phyloP scores from a whole-genome alignment of 164 flowering plant genomes.

The Brasenia schreberi region DNA sequence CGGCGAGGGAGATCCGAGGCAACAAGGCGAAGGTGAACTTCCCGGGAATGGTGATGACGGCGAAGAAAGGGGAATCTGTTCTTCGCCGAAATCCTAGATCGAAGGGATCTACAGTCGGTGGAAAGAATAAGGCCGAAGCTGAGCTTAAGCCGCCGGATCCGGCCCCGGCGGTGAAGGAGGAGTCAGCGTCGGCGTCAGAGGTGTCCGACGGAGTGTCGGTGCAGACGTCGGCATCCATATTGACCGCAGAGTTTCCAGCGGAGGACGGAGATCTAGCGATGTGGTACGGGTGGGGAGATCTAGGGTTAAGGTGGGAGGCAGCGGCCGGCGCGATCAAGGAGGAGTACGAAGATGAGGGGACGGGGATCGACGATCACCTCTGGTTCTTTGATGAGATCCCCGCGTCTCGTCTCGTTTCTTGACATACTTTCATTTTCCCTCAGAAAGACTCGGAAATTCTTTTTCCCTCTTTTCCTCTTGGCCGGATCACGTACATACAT shows the following conservation, averaged over 20 bases:
- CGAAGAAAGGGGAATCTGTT: neutral
- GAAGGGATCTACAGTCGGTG: neutral
- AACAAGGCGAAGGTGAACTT: constrained; percentile 89
- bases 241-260: neutral
- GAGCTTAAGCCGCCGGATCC: neutral
- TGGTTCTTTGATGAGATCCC: neutral
- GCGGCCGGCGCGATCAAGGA: neutral
- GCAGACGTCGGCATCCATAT: neutral
- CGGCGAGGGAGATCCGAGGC: constrained; percentile 79
- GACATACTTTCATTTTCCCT: neutral
- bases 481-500: neutral
- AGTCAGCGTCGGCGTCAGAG: neutral
- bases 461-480: neutral
- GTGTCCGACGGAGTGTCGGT: neutral
- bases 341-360: neutral
- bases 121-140: neutral
- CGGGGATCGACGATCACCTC: neutral
- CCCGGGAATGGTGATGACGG: constrained; percentile 15
- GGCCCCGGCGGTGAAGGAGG: neutral
- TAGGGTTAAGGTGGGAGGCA: neutral
- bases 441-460: neutral
- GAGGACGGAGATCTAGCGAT: neutral
- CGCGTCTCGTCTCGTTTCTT: neutral
- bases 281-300: neutral
- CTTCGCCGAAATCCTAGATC: neutral